Evolutionary conservation across 306 rosid genomes (phyloP), one percentile per base, ranked within the genome.

Genomic region (Corylus heterophylla): DNA sequence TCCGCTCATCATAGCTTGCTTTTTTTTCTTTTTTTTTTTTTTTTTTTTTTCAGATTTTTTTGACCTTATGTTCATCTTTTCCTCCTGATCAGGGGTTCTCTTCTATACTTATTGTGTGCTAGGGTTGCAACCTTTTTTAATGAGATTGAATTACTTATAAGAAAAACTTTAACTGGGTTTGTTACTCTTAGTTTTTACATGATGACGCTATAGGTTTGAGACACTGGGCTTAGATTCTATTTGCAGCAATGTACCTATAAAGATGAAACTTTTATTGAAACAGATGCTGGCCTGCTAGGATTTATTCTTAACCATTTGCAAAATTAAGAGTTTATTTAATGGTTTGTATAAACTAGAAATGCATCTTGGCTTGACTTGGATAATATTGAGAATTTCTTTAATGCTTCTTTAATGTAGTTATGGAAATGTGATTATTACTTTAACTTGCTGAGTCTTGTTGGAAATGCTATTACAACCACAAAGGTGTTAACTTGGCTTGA

Each of bases 181-280:
- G 79, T 75, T 55, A 55, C 48, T 59, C 22, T 17, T 45, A 47
- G 29, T 59, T 5, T 16, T 12, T 6, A 73, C 37, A 35, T 25
- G 5, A 49, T 61, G 67, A 37, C 42, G 44, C 44, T 48, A 47
- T 47, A n/a, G 35, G 18, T 62, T 50, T 61, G 79, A 74, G 56
- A n/a, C 42, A 47, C 64, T 25, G 51, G 49, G 71, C 59, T 27
- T 74, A 71, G 78, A 79, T 54, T 69, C 17, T 78, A 3, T 78
- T 54, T 52, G 71, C 67, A 62, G 72, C 85, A 37, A 54, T 74
- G 73, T 45, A 59, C 35, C 27, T 68, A 44, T 73, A 64, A 74
- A 54, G 16, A 61, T 66, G 47, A 44, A 69, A 6, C 66, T 56
- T 84, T 75, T 25, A 63, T 80, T 17, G 70, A 14, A 37, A 49